A percentile compares a stretch with the other conserved stretches of the same genome.
Evolutionary conservation across 2,329 filamentous ascomycete species (phyloP).

Genomic region (Endothia cerciana): DNA sequence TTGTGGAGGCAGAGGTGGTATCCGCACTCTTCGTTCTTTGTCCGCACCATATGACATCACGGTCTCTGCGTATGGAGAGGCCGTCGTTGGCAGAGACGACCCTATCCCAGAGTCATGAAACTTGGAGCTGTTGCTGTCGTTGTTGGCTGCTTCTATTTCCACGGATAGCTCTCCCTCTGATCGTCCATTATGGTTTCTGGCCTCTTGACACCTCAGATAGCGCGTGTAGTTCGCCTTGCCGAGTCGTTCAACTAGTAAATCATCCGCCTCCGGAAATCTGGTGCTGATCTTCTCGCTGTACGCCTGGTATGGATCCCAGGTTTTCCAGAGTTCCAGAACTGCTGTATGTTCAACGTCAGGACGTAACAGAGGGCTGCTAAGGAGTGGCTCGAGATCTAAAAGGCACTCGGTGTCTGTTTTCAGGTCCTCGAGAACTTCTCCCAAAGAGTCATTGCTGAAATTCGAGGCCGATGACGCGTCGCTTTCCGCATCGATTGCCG

Average conservation of each 20-base stretch:
- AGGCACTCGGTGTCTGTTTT: conserved; percentile 19
- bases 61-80: conserved; percentile 18
- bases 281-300: conserved; percentile 18
- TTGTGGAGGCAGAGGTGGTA: conserved; percentile 12
- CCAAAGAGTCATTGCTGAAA: neutral
- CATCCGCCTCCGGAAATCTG: conserved; percentile 14
- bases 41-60: conserved; percentile 21
- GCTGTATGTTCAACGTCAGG: neutral
- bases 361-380: conserved; percentile 7
- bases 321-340: neutral
- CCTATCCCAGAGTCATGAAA: conserved; percentile 19
- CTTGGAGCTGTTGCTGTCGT: conserved; percentile 10
- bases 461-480: conserved; percentile 7
- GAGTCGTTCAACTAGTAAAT: neutral
- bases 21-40: conserved; percentile 3
- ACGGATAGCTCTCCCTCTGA: too few species aligned
- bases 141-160: neutral
- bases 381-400: conserved; percentile 17
- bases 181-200: neutral
- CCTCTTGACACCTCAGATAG: conserved; percentile 17
- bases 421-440: conserved; percentile 14
- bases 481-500: neutral
- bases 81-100: conserved; percentile 2
- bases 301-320: conserved; percentile 4
- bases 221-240: conserved; percentile 19